Percentiles rank a stretch among this genome's conserved stretches.
These are phyloP conservation scores for Euptelea pleiosperma DNA, from an alignment of 164 flowering plant genomes.

Conservation along the genomic window DNA sequence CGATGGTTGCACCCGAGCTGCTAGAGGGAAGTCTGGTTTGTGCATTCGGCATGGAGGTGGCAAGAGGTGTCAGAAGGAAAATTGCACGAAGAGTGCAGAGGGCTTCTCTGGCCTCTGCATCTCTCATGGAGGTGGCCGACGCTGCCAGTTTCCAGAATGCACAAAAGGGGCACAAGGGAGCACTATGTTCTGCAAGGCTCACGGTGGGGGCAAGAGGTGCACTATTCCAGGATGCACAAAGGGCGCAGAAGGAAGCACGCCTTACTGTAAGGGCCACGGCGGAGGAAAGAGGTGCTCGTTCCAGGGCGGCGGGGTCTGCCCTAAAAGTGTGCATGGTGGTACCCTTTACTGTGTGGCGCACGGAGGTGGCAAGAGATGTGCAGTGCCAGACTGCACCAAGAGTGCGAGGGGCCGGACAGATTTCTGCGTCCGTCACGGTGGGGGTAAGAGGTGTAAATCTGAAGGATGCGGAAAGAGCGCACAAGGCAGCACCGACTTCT, in stretches of 20 bases:
- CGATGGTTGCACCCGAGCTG: slow-evolving; percentile 79
- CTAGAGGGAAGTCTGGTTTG: slow-evolving; percentile 85
- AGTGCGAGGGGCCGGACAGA: slow-evolving; percentile 92
- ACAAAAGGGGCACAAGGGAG: slow-evolving; percentile 95
- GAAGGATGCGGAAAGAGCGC: slow-evolving; percentile 89
- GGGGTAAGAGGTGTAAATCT: slow-evolving; percentile 82
- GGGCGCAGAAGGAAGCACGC: slow-evolving; percentile 96
- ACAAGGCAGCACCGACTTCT: slow-evolving; percentile 89
- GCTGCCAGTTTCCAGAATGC: slow-evolving; percentile 69
- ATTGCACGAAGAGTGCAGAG: slow-evolving; percentile 90
- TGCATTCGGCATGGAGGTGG: slow-evolving; percentile 99
- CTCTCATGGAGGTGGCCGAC: slow-evolving; percentile 93
- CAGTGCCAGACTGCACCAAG: slow-evolving; percentile 75
- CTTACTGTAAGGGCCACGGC: slow-evolving; percentile 91
- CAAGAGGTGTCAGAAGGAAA: slow-evolving; percentile 80
- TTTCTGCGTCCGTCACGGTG: slow-evolving; percentile 91
- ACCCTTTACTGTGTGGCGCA: slow-evolving; percentile 83
- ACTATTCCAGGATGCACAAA: slow-evolving; percentile 72
- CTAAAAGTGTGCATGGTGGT: slow-evolving; percentile 92
- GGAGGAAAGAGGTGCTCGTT: slow-evolving; percentile 90
- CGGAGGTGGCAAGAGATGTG: slow-evolving; percentile 97
- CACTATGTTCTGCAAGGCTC: slow-evolving; percentile 92
- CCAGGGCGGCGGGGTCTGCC: slow-evolving; percentile 71
- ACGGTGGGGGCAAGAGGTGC: slow-evolving; percentile 93
- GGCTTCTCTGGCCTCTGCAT: slow-evolving; percentile 95